Base-by-base conservation (phyloP, 164 flowering plant genomes). In the Protea cynaroides region DNA sequence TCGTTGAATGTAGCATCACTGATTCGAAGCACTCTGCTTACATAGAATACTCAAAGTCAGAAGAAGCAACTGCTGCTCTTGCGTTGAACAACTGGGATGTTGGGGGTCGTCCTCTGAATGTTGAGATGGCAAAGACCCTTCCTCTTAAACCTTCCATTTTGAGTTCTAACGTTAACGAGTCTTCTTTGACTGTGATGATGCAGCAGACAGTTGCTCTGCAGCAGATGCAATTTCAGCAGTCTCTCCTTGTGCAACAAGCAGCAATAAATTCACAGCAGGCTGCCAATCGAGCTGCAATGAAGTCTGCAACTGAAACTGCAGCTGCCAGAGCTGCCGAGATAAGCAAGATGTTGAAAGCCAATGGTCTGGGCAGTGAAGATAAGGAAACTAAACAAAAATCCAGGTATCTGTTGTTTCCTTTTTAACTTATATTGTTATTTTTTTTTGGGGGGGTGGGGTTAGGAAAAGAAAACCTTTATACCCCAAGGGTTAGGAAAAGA, bases 181-280 rank as follows among this genome's bases (percentile, higher is more conserved):
- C 97, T 52, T 89, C 97, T 70, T 78, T 89, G 49, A 96, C 97
- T 8, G 64, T 85, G 83, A 80, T 87, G 74, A 92, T 95, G 99
- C 97, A 95, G 75, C 99, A 95, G 77, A 96, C 99, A 71, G 97
- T 92, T 71, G 97, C 97, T 18, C 86, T 92, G 97, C 99, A 95
- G 71, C 99, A 95, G 73, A 89, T 94, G 96, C 97, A 95, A 62
- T 95, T 90, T 75, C 99, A 95, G 78, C 97, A 95, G 81, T 94
- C 99, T 65, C 71, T 95, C 55, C 62, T 90, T 23, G 90, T 95
- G 99, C 99, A 95, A 67, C 97, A 92, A 72, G 82, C 89, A 72
- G 82, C 89, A 58, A 62, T 95, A 89, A 81, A 79, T 70, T 84
- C 96, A 1, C 97, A 29, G 34, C 34, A 92, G 76, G 97, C 99